Conservation (phyloP, 2,329 filamentous ascomycete species). For the Lomentospora prolificans region DNA sequence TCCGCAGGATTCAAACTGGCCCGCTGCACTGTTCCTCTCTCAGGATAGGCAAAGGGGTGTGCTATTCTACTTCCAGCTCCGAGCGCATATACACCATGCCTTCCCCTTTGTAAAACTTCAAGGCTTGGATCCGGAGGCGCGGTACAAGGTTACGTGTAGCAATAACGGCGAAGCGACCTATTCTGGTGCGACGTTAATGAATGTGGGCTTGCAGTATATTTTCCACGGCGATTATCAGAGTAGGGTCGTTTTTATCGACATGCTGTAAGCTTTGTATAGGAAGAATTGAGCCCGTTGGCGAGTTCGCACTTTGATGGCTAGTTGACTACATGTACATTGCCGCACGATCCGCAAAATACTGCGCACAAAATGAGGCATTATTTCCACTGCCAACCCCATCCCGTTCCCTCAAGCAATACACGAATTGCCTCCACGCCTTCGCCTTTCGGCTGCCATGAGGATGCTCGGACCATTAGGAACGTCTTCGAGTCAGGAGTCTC, state of each 20-base stretch:
- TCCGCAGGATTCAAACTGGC: conserved; percentile 51
- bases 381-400: too few species aligned
- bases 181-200: conserved; percentile 53
- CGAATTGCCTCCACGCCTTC: too few species aligned
- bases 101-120: conserved; percentile 43
- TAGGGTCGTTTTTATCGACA: conserved; percentile 44
- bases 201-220: conserved; percentile 44
- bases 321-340: too few species aligned
- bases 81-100: conserved; percentile 40
- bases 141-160: conserved; percentile 35
- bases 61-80: conserved; percentile 52
- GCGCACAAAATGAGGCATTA: too few species aligned
- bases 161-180: conserved; percentile 37
- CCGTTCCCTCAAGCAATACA: too few species aligned
- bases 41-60: conserved; percentile 38
- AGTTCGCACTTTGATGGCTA: too few species aligned
- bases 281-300: too few species aligned
- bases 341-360: too few species aligned
- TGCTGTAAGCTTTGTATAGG: too few species aligned
- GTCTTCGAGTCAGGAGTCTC: too few species aligned
- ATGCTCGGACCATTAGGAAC: too few species aligned
- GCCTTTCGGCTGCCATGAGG: too few species aligned
- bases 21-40: conserved; percentile 49
- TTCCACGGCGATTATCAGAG: conserved; percentile 48
- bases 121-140: conserved; percentile 43